Evolutionary conservation across 2,329 filamentous ascomycete species (phyloP), one percentile per base, ranked within the genome.

Genomic region (Aspergillus felis): DNA sequence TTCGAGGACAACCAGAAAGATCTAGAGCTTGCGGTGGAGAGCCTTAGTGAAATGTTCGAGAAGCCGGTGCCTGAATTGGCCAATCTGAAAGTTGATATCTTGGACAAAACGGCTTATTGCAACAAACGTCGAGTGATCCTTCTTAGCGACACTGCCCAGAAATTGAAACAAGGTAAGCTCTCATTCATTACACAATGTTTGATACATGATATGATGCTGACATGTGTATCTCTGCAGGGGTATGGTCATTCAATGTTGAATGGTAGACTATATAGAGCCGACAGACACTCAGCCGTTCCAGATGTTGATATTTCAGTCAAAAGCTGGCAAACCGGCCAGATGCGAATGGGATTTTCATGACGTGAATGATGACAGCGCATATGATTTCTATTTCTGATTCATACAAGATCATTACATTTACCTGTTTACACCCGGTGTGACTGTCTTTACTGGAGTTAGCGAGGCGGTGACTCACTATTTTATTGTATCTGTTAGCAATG

Each of bases 1-100:
- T 99, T 99, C 59, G 94, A 99, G 74, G 92, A 97, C 74, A 99
- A 99, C 73, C 94, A 99, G 70, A 96, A 96, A 75, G 94, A 99
- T 71, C 79, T 99, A 25, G 94, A 99, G 75, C 89, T 99, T 86
- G 93, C 94, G 0, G 94, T 97, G 0, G 94, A 99, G 78, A 92
- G 90, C 57, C 78, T 99, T 63, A 96, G 91, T n/a, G 92, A 96
- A 75, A 96, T 99, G 91, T 99, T 99, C 65, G 94, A 99, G 82
- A 97, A 96, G 79, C 91, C 92, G 0, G 91, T 93, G n/a, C 79
- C 86, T 44, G 92, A 97, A 67, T 80, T 99, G 20, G 85, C 91
- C 3, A 85, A 88, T 49, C 81, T 97, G 58, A 97, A 97, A 79
- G 91, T 96, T 6, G 93, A 97, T 64, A 99, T 99, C 70, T 90